phyloP scores from a whole-genome alignment of 805 yeast genomes.

The Cyberlindnera veronae region DNA sequence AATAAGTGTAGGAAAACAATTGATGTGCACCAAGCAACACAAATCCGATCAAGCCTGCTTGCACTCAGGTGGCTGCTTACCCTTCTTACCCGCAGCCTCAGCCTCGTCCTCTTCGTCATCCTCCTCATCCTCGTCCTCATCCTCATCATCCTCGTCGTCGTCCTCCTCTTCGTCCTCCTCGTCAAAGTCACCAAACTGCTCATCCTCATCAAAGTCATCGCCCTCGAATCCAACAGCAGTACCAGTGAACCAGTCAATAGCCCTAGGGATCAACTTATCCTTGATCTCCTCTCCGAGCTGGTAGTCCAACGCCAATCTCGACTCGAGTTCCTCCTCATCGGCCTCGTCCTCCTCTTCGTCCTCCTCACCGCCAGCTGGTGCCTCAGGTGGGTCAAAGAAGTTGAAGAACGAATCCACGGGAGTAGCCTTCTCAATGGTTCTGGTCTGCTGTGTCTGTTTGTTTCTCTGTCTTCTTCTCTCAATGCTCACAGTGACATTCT shows the following conservation, averaged over 20 bases:
- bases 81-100: slow-evolving; percentile 32
- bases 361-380: slow-evolving; percentile 49
- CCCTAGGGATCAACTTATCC: slow-evolving; percentile 93
- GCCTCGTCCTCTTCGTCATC: slow-evolving; percentile 22
- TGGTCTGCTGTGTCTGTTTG: slow-evolving; percentile 91
- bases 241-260: slow-evolving; percentile 98
- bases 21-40: too few species aligned
- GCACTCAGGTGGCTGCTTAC: slow-evolving; percentile 66
- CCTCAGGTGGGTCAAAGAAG: slow-evolving; percentile 92
- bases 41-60: slow-evolving; percentile 48
- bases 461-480: slow-evolving; percentile 98
- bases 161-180: slow-evolving; percentile 38
- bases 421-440: slow-evolving; percentile 90
- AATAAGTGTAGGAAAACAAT: too few species aligned
- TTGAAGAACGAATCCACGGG: slow-evolving; percentile 95
- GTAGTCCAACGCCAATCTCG: slow-evolving; percentile 85
- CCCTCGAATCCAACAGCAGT: slow-evolving; percentile 82
- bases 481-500: slow-evolving; percentile 78
- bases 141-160: slow-evolving; percentile 38
- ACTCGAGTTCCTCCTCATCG: slow-evolving; percentile 72
- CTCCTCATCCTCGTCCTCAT: slow-evolving; percentile 32
- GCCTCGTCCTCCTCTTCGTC: slow-evolving; percentile 57
- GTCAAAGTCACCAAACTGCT: slow-evolving; percentile 35
- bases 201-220: slow-evolving; percentile 61
- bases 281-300: slow-evolving; percentile 94